A percentile compares a stretch with the other conserved stretches of the same genome.
These are phyloP conservation scores for Aschersonia sp. DNA, from an alignment of 2,329 filamentous ascomycete species.

Conservation along the genomic window DNA sequence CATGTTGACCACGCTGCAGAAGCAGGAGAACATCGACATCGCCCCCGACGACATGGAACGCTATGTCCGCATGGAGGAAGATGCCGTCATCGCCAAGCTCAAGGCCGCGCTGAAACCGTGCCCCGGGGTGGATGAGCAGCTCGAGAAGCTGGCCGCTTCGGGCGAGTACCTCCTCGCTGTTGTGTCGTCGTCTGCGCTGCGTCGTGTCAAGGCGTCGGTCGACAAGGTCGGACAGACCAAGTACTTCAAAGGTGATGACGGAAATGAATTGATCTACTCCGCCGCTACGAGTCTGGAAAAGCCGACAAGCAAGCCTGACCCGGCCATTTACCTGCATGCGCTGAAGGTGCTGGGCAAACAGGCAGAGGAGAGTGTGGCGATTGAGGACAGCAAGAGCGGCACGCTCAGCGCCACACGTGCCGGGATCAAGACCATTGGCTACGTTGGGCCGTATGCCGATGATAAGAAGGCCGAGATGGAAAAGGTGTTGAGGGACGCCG, in stretches of 20 bases:
- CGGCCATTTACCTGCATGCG: constrained; percentile 72
- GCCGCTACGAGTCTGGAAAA: constrained; percentile 64
- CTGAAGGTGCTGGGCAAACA: constrained; percentile 59
- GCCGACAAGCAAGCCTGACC: constrained; percentile 85
- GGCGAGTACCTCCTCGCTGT: constrained; percentile 63
- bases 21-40: constrained; percentile 63
- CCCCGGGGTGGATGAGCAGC: constrained; percentile 49
- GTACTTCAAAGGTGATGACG: constrained; percentile 43
- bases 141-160: constrained; percentile 45
- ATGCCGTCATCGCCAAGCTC: constrained; percentile 71
- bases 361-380: constrained; percentile 58
- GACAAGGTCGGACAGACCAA: constrained; percentile 66
- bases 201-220: constrained; percentile 63
- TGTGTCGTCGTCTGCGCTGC: constrained; percentile 67
- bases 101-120: constrained; percentile 53
- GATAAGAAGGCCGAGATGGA: constrained; percentile 52
- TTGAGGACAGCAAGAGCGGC: constrained; percentile 83
- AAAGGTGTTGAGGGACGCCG: constrained; percentile 42
- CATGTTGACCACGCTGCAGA: constrained; percentile 68
- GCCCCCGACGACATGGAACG: constrained; percentile 50
- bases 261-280: constrained; percentile 60
- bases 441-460: constrained; percentile 63
- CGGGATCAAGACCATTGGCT: constrained; percentile 68
- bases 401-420: constrained; percentile 61
- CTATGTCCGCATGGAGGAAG: constrained; percentile 68